Evolutionary conservation across 1,284 basidiomycete species (phyloP), one percentile per base, ranked within the genome.

Genomic region (Abortiporus biennis): DNA sequence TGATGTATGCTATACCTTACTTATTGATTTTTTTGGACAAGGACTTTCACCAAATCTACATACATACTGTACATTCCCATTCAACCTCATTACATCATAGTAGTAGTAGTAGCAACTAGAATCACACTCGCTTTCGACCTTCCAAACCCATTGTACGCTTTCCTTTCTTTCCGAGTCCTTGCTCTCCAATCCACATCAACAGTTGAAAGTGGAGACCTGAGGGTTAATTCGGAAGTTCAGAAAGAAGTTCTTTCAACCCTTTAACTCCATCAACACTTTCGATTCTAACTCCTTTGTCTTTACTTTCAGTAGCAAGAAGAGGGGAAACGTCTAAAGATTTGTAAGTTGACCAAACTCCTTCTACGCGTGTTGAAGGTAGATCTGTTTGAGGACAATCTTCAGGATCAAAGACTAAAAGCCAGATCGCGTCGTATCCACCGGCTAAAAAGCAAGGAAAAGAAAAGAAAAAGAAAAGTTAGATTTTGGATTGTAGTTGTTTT

Each of bases 401-500:
- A 4, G 84, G 79, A 42, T 90, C 84, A 51, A 85, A 74, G 4
- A 91, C 76, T 12, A 99, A 76, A 6, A 99, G 68, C 86, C 92
- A 99, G 42, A 99, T 78, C 1, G 96, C 96, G 59, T 99, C 96
- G 61, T 90, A 99, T 1, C 96, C 96, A 3, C 96, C 96, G 21
- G 96, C 92, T 92, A 53, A 43, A 36, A 11, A 34, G n/a, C 3
- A 34, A 25, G 6, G n/a, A 13, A 8, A 8, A 29, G 42, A 8
- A 13, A 15, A 24, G 24, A 21, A 23, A 36, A 46, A 21, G 41
- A 23, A 43, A 23, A 31, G 16, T 27, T 38, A 39, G 20, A 17
- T 29, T 5, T n/a, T n/a, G n/a, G n/a, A n/a, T n/a, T n/a, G n/a
- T n/a, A n/a, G n/a, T n/a, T 3, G 30, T n/a, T 9, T 13, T 29